A percentile compares a stretch with the other conserved stretches of the same genome.
Evolutionary conservation across 345 rosid genomes (phyloP).

Genomic region (Eucalyptus viminalis): DNA sequence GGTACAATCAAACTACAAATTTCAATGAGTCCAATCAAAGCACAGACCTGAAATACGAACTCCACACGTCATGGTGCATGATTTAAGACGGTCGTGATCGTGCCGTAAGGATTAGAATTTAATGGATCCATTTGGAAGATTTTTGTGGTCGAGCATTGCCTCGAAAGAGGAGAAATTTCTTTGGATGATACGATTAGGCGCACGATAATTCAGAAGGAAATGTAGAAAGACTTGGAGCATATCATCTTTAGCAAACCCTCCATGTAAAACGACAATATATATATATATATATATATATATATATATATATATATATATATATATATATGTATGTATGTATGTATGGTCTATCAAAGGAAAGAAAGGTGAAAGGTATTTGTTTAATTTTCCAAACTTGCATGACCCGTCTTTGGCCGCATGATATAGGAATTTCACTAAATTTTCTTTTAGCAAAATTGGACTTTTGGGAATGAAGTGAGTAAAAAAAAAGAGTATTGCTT

Average conservation of each 20-base stretch:
- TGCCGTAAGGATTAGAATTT: not conserved
- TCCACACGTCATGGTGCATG: not conserved
- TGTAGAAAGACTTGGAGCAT: not conserved
- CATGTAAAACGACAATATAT: fast-evolving
- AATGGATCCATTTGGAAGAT: not conserved
- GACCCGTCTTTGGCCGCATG: not conserved
- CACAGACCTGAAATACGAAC: not conserved
- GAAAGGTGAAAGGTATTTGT: not conserved
- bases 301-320: no score
- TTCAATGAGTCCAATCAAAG: not conserved
- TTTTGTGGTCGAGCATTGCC: not conserved
- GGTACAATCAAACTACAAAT: not conserved
- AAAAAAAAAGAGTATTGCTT: not conserved
- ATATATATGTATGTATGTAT: no score
- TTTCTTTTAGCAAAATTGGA: no score
- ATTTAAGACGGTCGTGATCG: not conserved
- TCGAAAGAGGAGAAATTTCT: not conserved
- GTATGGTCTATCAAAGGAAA: not conserved
- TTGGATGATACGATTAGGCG: not conserved
- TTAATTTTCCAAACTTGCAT: not conserved
- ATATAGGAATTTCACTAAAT: no score
- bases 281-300: no score
- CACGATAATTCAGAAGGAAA: no score
- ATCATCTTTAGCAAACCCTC: not conserved
- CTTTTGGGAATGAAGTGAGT: not conserved